A percentile compares a stretch with the other conserved stretches of the same genome.
Conservation (phyloP, 768 basidiomycete species). For the Lyophyllum semitale region DNA sequence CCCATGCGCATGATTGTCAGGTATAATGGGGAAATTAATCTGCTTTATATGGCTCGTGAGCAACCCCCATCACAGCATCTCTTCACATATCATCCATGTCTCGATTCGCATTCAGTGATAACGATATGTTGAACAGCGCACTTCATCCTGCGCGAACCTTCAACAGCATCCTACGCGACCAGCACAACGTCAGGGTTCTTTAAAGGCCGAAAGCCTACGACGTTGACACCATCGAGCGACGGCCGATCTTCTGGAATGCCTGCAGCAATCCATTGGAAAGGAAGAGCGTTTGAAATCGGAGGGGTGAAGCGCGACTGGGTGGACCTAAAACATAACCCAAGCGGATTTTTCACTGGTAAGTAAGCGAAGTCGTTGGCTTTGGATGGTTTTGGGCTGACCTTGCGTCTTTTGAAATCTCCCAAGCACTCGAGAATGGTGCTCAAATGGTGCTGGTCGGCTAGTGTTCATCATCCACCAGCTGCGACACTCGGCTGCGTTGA, state of each 20-base stretch:
- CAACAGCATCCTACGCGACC: neutral
- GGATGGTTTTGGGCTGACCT: too few relatives aligned
- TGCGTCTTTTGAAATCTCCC: too few relatives aligned
- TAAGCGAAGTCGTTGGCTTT: too few relatives aligned
- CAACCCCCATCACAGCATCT: too few relatives aligned
- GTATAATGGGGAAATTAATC: too few relatives aligned
- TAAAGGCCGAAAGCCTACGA: neutral
- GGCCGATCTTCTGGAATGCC: neutral
- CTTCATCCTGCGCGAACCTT: neutral
- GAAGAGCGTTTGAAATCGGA: conserved; percentile 2
- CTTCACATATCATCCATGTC: neutral
- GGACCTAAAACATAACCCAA: neutral
- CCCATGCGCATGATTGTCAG: too few relatives aligned
- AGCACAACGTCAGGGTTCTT: neutral
- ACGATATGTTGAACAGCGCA: neutral
- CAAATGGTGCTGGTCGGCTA: too few relatives aligned
- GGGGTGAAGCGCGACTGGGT: neutral
- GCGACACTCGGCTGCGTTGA: too few relatives aligned
- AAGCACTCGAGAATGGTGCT: too few relatives aligned
- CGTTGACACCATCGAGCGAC: neutral
- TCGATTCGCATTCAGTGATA: neutral
- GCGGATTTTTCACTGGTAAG: too few relatives aligned
- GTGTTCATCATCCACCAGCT: too few relatives aligned
- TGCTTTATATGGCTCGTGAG: too few relatives aligned
- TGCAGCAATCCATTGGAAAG: conserved; percentile 8